Base-by-base conservation (phyloP, 2,329 filamentous ascomycete species). In the Drechslerella coelobrocha region DNA sequence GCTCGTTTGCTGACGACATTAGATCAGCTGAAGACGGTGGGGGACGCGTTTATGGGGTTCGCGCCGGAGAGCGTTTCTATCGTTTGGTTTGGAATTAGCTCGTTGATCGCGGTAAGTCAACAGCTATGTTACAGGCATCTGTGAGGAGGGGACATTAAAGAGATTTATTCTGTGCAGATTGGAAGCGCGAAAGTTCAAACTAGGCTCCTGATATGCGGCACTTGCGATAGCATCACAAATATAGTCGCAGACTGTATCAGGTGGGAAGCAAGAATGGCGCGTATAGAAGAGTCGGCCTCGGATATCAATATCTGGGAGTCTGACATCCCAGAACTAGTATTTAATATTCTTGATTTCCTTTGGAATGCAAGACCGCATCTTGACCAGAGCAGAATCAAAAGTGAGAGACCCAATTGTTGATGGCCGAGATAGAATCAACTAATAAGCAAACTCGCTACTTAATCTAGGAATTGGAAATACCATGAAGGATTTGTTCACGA, bases 11-110 rank as follows among this genome's bases (percentile, higher is more conserved):
- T 45, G 37, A 54, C 48, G 7, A 68, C 62, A 1, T 23, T 68
- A 23, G 62, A 68, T 19, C 62, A 68, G 19, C 41, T 68, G 26
- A 68, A 68, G 17, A 27, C 31, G 0, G 47, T 54, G 2, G 62
- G 47, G 12, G 62, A 68, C 50, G 50, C 39, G 1, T 68, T 68
- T 41, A 47, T 68, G 31, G 37, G 39, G 7, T 68, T 60, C 31
- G 62, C 62, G 21, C 62, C 62, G 21, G 62, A 68, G 54, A 68
- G 54, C 39, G 54, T 68, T 6, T 68, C 62, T 10, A 68, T 68
- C 29, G 62, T 68, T 48, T 68, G 62, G 62, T 68, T 68, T 31
- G 62, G 62, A 7, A 68, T 68, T 14, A 68, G 62, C 31, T 60
- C 62, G 2, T 47, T 66, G 31, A 66, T 66, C 7, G 23, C 53